These are phyloP conservation scores for Cucurbita ficifolia DNA, from an alignment of 306 rosid species.

Conservation along the genomic window DNA sequence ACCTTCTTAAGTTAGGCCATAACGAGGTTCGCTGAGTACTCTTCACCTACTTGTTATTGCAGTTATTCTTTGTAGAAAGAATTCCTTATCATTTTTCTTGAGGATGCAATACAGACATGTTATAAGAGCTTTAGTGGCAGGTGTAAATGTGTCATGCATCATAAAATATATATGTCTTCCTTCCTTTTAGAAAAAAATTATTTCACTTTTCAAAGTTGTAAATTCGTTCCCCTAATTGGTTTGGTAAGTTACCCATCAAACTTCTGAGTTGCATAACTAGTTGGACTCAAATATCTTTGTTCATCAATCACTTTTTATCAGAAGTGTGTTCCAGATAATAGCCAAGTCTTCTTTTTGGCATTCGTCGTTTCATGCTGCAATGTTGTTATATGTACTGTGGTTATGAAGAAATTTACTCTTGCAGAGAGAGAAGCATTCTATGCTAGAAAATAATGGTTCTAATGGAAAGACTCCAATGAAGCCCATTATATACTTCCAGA, in stretches of 20 bases:
- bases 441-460: constrained; percentile 51
- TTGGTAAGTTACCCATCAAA: not conserved
- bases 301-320: not conserved
- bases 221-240: not conserved
- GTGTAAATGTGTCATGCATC: not conserved
- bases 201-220: not conserved
- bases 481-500: constrained; percentile 66
- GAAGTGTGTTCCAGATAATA: not conserved
- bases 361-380: too few relatives aligned
- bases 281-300: not conserved
- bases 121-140: not conserved
- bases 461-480: constrained; percentile 55
- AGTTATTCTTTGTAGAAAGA: not conserved
- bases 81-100: not conserved
- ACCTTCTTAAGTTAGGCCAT: constrained; percentile 92
- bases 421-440: constrained; percentile 74
- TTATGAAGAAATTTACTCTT: constrained; percentile 4
- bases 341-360: not conserved
- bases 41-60: not conserved
- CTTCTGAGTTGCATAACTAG: not conserved
- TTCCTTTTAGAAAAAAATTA: not conserved
- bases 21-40: constrained; percentile 46
- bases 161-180: not conserved
- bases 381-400: not conserved
- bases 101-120: not conserved